Evolutionary conservation across 108 stramenopile species (phyloP).

Genomic region (Nannochloropsis oceanica): DNA sequence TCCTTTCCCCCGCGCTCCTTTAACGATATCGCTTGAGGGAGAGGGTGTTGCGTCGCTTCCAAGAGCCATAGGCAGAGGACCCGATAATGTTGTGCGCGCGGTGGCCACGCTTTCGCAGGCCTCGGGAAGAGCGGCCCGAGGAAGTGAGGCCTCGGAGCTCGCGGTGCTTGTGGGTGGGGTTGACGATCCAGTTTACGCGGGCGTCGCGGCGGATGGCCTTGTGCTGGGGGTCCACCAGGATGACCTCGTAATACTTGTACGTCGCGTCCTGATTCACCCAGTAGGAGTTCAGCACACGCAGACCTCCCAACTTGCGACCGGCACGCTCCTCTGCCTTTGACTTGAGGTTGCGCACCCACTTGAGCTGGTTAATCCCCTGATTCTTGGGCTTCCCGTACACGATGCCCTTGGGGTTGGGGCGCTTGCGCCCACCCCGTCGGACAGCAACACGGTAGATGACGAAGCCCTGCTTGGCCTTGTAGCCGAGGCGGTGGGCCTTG

Average conservation of each 20-base stretch:
- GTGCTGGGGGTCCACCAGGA: conserved; percentile 92
- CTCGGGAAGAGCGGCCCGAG: conserved; percentile 78
- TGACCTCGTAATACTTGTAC: conserved; percentile 99
- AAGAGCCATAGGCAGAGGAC: conserved; percentile 76
- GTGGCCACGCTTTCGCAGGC: conserved; percentile 96
- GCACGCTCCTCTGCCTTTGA: conserved; percentile 96
- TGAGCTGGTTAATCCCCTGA: conserved; percentile 99
- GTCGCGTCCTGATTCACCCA: conserved; percentile 99
- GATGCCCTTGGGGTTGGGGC: conserved; percentile 97
- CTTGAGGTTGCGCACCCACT: conserved; percentile 93
- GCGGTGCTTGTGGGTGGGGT: conserved; percentile 98
- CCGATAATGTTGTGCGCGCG: conserved; percentile 95
- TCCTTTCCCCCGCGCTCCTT: background rate
- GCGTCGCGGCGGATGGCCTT: conserved; percentile 92
- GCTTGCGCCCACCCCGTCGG: conserved; percentile 98
- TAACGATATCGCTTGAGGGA: conserved; percentile 91
- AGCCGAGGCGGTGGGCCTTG: conserved; percentile 99
- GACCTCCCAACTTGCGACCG: conserved; percentile 83
- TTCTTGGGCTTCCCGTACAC: conserved; percentile 99
- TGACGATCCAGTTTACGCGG: conserved; percentile 98
- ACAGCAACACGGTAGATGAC: conserved; percentile 94
- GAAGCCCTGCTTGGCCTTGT: conserved; percentile 99
- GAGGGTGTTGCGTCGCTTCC: conserved; percentile 87
- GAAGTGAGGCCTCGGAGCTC: conserved; percentile 97
- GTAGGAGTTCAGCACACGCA: conserved; percentile 98